Evolutionary conservation across 305 asterid genomes (phyloP).

Genomic region (Fraxinus nigra): DNA sequence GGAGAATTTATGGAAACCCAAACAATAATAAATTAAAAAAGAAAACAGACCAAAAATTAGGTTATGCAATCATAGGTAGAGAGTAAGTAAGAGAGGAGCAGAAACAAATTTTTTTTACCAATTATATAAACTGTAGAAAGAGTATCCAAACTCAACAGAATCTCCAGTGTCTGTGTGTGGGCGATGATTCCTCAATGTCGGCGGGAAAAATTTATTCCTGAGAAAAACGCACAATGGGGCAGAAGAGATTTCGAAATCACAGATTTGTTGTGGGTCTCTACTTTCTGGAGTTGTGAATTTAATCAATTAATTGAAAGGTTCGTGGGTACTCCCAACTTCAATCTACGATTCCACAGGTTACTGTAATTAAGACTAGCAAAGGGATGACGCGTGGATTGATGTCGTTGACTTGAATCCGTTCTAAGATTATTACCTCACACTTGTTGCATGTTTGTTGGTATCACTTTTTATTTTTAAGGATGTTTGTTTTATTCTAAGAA

Average conservation of each 20-base stretch:
- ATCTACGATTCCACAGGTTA: no score
- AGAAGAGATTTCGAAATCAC: conserved; percentile 5
- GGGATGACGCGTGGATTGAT: neutral
- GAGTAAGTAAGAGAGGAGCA: neutral
- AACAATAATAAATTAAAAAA: neutral
- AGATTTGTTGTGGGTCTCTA: conserved; percentile 14
- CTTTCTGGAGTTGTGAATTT: neutral
- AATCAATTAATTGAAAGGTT: neutral
- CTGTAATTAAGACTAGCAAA: neutral
- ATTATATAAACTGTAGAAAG: neutral
- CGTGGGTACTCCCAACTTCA: neutral
- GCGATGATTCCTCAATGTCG: conserved; percentile 12
- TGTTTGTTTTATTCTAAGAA: no score
- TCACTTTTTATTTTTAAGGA: neutral
- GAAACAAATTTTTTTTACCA: neutral
- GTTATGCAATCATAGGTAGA: neutral
- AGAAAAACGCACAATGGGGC: neutral
- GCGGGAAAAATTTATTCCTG: neutral
- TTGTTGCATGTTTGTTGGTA: no score
- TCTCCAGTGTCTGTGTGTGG: conserved; percentile 16
- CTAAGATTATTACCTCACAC: neutral
- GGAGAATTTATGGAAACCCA: neutral
- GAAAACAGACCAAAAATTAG: neutral
- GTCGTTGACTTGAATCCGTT: neutral
- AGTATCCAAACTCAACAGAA: neutral